These are phyloP conservation scores for Diaporthe capsici DNA, from an alignment of 2,329 filamentous ascomycete species.

Conservation along the genomic window DNA sequence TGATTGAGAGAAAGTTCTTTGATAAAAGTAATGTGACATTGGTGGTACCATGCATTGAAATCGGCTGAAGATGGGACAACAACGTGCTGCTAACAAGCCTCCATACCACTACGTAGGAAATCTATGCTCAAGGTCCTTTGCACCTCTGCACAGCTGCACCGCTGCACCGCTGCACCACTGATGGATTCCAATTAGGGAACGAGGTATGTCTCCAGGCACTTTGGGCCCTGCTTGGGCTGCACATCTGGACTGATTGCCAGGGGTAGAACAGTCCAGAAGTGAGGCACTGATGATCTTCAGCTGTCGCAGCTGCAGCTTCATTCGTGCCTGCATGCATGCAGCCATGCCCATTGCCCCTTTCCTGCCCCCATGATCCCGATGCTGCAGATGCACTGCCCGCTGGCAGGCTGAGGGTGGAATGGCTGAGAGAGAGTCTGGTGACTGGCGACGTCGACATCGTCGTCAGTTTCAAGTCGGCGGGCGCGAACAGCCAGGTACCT, in stretches of 20 bases:
- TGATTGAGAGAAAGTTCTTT: neutral
- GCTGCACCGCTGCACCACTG: neutral
- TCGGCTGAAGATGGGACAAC: neutral
- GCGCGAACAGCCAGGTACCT: slow-evolving; percentile 9
- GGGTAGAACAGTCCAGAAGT: neutral
- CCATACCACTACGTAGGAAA: neutral
- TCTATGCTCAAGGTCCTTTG: too few relatives aligned
- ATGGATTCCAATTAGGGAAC: neutral
- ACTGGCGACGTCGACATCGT: neutral
- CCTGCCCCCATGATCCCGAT: neutral
- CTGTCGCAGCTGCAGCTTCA: neutral
- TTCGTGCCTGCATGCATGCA: neutral
- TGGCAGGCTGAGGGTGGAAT: slow-evolving; percentile 1
- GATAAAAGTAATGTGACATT: too few relatives aligned
- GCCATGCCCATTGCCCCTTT: neutral
- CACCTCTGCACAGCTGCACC: too few relatives aligned
- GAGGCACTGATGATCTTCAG: neutral
- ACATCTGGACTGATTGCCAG: neutral
- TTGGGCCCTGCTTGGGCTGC: neutral
- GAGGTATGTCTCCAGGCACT: neutral
- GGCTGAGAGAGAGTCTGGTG: neutral
- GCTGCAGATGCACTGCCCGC: neutral
- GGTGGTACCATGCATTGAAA: neutral
- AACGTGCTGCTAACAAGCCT: neutral
- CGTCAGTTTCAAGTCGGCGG: slow-evolving; percentile 14